Percentiles rank a stretch among this genome's conserved stretches.
Conservation (phyloP, 352 stramenopile genomes). For the Thalassiosira oceanica region DNA sequence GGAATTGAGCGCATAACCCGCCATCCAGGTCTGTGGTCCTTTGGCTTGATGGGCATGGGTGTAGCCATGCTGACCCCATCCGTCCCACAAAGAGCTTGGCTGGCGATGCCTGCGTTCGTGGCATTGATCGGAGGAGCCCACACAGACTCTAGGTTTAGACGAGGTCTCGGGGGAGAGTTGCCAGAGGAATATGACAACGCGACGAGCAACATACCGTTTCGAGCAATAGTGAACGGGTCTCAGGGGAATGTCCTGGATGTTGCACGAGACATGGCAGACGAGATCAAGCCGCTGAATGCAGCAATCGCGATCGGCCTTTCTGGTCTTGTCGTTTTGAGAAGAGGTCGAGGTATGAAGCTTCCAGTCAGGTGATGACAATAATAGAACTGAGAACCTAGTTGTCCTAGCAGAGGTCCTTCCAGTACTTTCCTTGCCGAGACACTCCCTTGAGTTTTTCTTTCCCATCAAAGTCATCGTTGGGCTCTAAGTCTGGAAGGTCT, state of each 20-base stretch:
- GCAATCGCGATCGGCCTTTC: constrained; percentile 41
- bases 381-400: no score
- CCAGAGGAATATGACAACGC: constrained; percentile 49
- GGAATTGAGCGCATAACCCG: constrained; percentile 73
- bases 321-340: constrained; percentile 52
- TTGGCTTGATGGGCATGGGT: constrained; percentile 66
- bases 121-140: constrained; percentile 72
- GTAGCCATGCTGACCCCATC: constrained; percentile 50
- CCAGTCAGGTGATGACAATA: no score
- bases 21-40: constrained; percentile 77
- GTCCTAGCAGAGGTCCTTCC: constrained; percentile 44
- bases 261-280: constrained; percentile 20
- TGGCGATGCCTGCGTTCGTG: constrained; percentile 60
- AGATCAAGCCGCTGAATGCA: constrained; percentile 76
- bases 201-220: constrained; percentile 77
- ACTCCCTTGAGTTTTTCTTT: constrained; percentile 40
- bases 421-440: constrained; percentile 48
- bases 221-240: constrained; percentile 56
- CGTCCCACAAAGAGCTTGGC: constrained; percentile 56
- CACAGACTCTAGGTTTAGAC: constrained; percentile 68
- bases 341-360: constrained; percentile 26
- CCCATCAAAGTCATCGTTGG: constrained; percentile 44
- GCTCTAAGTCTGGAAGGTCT: constrained; percentile 44
- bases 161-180: constrained; percentile 68
- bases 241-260: constrained; percentile 44